Conservation (phyloP, 371 early-diverging fungal genomes). For the Rhizopus microsporus region DNA sequence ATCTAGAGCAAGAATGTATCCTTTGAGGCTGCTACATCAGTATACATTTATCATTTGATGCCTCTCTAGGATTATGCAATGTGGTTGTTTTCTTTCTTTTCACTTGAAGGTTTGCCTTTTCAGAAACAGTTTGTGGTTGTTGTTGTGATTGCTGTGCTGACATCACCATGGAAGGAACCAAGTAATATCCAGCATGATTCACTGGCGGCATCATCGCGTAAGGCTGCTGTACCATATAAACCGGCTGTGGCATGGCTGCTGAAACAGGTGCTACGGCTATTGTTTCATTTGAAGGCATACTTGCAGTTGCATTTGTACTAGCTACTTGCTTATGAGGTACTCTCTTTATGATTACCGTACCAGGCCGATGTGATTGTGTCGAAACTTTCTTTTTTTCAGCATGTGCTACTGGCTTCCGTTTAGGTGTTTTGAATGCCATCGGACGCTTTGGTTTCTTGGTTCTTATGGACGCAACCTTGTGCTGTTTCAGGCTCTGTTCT, state of each 20-base stretch:
- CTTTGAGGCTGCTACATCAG: conserved; percentile 23
- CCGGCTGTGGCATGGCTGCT: background rate
- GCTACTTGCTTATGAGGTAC: background rate
- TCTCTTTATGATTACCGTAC: background rate
- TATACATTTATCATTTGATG: conserved; percentile 24
- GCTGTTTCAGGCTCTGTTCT: background rate
- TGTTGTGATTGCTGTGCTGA: background rate
- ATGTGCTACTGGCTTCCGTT: conserved; percentile 5
- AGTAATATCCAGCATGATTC: background rate
- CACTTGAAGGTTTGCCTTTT: background rate
- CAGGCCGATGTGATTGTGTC: background rate
- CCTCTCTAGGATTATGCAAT: conserved; percentile 18
- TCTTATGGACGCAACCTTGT: conserved; percentile 14
- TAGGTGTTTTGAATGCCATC: conserved; percentile 26
- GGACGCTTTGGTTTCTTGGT: conserved; percentile 14
- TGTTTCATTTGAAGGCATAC: background rate
- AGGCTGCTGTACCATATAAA: conserved; percentile 13
- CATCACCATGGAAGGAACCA: background rate
- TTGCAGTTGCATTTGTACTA: too few relatives aligned
- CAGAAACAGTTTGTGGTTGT: background rate
- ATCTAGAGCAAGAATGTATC: conserved; percentile 25
- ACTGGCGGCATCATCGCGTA: background rate
- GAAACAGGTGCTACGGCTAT: background rate
- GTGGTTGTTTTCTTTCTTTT: background rate
- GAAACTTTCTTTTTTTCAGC: conserved; percentile 1